Evolutionary conservation across 495 filamentous ascomycete genomes (phyloP).

Genomic region (Xylaria curta): DNA sequence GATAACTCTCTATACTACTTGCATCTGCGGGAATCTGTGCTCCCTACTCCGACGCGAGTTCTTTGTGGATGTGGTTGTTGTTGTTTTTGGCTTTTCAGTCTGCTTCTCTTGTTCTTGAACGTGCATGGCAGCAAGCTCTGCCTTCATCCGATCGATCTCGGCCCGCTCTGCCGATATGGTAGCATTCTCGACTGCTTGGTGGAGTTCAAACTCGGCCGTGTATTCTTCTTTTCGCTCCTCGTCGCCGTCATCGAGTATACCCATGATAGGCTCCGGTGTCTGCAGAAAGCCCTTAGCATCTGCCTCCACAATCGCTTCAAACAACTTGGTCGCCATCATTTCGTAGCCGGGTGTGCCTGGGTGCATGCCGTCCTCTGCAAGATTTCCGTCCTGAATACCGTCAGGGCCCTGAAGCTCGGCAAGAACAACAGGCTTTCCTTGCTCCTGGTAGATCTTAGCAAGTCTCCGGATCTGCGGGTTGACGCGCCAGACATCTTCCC

Average conservation of each 20-base stretch:
- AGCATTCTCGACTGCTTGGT: conserved; percentile 31
- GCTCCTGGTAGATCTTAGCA: conserved; percentile 40
- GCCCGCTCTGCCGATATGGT: conserved; percentile 31
- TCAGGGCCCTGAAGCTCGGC: conserved; percentile 44
- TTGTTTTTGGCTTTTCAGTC: conserved; percentile 9
- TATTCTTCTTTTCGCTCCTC: conserved; percentile 41
- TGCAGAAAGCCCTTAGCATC: conserved; percentile 40
- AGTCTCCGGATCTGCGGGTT: conserved; percentile 44
- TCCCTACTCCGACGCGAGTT: conserved; percentile 22
- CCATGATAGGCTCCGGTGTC: conserved; percentile 34
- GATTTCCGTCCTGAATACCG: conserved; percentile 38
- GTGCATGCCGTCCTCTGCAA: conserved; percentile 46
- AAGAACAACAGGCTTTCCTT: conserved; percentile 40
- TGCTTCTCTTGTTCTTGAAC: conserved; percentile 31
- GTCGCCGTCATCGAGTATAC: conserved; percentile 40
- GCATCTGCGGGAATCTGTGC: conserved; percentile 36
- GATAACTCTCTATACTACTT: conserved; percentile 20
- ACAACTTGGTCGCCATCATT: conserved; percentile 46
- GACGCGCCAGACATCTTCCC: conserved; percentile 40
- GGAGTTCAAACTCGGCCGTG: conserved; percentile 30
- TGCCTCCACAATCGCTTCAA: conserved; percentile 40
- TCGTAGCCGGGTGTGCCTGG: conserved; percentile 43
- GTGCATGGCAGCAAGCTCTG: conserved; percentile 38
- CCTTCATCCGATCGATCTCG: conserved; percentile 39
- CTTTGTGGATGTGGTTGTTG: conserved; percentile 8